A percentile compares a stretch with the other conserved stretches of the same genome.
Conservation (phyloP, 2,329 filamentous ascomycete species). For the Reticulascus tulasneorum region DNA sequence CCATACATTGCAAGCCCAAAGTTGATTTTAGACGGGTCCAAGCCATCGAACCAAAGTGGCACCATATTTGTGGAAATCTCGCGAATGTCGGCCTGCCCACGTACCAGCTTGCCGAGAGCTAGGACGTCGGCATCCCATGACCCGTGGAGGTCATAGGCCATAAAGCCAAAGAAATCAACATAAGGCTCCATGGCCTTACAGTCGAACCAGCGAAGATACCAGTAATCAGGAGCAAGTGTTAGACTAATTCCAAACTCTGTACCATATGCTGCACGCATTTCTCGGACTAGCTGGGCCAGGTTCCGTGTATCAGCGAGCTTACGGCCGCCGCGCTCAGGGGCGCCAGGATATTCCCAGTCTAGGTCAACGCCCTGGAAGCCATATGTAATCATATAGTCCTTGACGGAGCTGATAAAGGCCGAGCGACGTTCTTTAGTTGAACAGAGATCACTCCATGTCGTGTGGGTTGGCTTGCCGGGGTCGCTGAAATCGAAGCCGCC, state of each 20-base stretch:
- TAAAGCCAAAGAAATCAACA: constrained; percentile 34
- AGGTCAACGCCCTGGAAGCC: constrained; percentile 40
- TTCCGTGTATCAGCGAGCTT: constrained; percentile 30
- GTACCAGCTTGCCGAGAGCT: constrained; percentile 25
- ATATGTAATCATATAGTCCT: constrained; percentile 27
- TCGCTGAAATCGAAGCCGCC: constrained; percentile 25
- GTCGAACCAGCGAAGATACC: constrained; percentile 34
- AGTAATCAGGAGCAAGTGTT: constrained; percentile 31
- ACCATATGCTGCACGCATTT: constrained; percentile 27
- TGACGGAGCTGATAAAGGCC: constrained; percentile 31
- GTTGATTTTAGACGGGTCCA: constrained; percentile 38
- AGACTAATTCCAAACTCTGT: constrained; percentile 34
- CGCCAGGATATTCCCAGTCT: constrained; percentile 42
- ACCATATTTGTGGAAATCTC: constrained; percentile 33
- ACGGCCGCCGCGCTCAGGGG: constrained; percentile 28
- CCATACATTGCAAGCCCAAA: constrained; percentile 45
- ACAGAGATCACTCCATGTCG: constrained; percentile 27
- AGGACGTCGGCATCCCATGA: constrained; percentile 32
- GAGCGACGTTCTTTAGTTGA: constrained; percentile 19
- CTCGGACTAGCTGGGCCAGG: constrained; percentile 26
- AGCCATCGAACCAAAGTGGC: constrained; percentile 36
- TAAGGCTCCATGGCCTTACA: constrained; percentile 29
- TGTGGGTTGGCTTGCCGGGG: constrained; percentile 35
- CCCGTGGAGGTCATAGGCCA: constrained; percentile 39
- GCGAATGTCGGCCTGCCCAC: constrained; percentile 35